These are phyloP conservation scores for Leishmania turanica DNA, from an alignment of 208 protist genomes.

Conservation along the genomic window DNA sequence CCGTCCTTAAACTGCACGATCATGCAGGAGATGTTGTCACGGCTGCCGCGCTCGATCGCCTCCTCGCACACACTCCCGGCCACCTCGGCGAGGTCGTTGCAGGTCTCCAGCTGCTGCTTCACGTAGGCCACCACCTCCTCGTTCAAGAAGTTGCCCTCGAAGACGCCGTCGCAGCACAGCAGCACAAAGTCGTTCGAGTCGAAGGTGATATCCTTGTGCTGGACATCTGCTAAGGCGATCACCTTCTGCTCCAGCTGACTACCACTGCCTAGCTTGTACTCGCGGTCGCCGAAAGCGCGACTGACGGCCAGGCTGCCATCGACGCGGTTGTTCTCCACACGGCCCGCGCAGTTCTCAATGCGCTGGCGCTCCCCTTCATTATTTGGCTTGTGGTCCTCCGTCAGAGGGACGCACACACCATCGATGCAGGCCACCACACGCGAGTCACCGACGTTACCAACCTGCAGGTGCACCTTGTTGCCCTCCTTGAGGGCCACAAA, in stretches of 20 bases:
- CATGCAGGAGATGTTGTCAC: slow-evolving; percentile 93
- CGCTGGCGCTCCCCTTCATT: slow-evolving; percentile 84
- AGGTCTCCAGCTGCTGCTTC: slow-evolving; percentile 71
- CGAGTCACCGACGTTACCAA: slow-evolving; percentile 94
- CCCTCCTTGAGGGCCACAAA: slow-evolving; percentile 80
- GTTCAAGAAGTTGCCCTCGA: slow-evolving; percentile 91
- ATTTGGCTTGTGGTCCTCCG: slow-evolving; percentile 95
- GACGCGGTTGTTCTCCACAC: slow-evolving; percentile 93
- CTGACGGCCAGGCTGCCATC: slow-evolving; percentile 94
- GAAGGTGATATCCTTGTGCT: slow-evolving; percentile 72
- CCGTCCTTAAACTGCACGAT: slow-evolving; percentile 90
- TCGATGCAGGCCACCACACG: slow-evolving; percentile 88
- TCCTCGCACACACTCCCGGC: slow-evolving; percentile 87
- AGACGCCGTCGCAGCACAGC: slow-evolving; percentile 94
- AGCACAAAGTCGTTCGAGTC: slow-evolving; percentile 79
- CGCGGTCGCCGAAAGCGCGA: slow-evolving; percentile 93
- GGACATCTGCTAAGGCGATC: slow-evolving; percentile 89
- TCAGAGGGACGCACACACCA: slow-evolving; percentile 84
- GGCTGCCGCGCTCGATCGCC: slow-evolving; percentile 88
- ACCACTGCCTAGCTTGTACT: slow-evolving; percentile 89
- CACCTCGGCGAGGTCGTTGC: slow-evolving; percentile 80
- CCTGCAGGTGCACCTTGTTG: slow-evolving; percentile 80
- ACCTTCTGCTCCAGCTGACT: slow-evolving; percentile 88
- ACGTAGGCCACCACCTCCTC: slow-evolving; percentile 90
- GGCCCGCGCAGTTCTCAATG: slow-evolving; percentile 91